Conservation (phyloP, 345 rosid species). For the Xanthoceras sorbifolium region DNA sequence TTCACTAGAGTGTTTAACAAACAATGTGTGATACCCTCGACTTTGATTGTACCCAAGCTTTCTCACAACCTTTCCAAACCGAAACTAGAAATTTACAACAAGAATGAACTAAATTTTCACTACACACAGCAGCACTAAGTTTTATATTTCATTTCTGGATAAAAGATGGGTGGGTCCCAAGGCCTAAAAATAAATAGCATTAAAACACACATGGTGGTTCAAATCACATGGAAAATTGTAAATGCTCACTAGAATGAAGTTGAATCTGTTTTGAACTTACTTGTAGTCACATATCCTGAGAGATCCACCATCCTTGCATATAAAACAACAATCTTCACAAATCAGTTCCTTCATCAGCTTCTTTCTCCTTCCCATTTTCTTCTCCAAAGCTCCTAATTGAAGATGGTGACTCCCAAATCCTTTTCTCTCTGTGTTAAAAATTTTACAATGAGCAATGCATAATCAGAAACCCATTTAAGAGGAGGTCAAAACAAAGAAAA, state of each 20-base stretch:
- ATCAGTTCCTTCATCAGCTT: constrained; percentile 31
- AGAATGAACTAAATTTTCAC: too few species aligned
- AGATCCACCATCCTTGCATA: constrained; percentile 59
- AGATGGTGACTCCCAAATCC: too few species aligned
- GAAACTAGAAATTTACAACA: too few species aligned
- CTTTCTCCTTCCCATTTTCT: constrained; percentile 29
- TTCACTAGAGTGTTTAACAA: too few species aligned
- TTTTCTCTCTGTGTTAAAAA: not conserved
- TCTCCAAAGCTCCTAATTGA: not conserved
- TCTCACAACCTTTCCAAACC: too few species aligned
- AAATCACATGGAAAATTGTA: not conserved
- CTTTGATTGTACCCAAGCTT: too few species aligned
- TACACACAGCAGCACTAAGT: too few species aligned
- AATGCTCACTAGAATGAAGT: not conserved
- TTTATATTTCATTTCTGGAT: too few species aligned
- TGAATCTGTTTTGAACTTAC: constrained; percentile 29
- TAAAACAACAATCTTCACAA: constrained; percentile 53
- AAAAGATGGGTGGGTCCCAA: not conserved
- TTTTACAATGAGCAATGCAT: not conserved
- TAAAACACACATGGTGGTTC: not conserved
- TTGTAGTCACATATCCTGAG: constrained; percentile 49
- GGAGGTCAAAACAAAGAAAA: not conserved
- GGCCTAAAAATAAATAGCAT: not conserved
- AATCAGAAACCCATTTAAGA: not conserved
- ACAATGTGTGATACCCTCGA: too few species aligned